Base-by-base conservation (phyloP, 2,329 filamentous ascomycete genomes). In the Microcera coccophila region DNA sequence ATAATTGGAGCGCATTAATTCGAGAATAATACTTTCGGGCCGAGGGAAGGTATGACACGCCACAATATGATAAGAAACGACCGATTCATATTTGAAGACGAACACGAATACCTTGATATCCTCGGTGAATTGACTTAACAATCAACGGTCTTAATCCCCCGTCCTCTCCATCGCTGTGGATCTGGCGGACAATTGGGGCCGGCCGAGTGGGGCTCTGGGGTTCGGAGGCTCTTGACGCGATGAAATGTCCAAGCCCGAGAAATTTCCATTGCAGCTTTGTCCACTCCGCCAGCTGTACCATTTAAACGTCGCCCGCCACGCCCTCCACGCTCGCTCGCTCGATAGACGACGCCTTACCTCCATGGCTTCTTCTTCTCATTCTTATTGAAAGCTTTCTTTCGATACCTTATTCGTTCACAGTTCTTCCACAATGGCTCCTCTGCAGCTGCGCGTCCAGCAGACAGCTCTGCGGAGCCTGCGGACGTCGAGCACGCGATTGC, bases 401-500 rank as follows among this genome's bases (percentile, higher is more conserved):
- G 3, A n/a, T n/a, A n/a, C n/a, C n/a, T n/a, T n/a, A n/a, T n/a
- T n/a, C n/a, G n/a, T n/a, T 24, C 21, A 21, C 26, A 36, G 35
- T 34, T 39, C 45, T 38, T 39, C 38, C 36, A 38, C 58, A 35
- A 64, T 65, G 62, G 58, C 61, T 44, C 62, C 64, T 44, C 44
- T 65, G 26, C 62, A 63, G 56, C 52, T 61, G 45, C 57, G 59
- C 54, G 54, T 59, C 39, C 53, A 60, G 39, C 53, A 54, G 37
- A 45, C 56, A 39, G 60, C 62, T 46, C 55, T 67, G 26, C 57
- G 58, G 52, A 54, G 61, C 50, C 53, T 59, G 46, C 55, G 51
- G 38, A 42, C 49, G 37, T 41, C 52, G 28, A 50, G 42, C 45
- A 37, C 41, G 19, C 36, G 47, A 39, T 35, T 47, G 45, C 49